Evolutionary conservation across 441 rosid genomes (phyloP).

Genomic region (Bocquillonia castaneifolia): DNA sequence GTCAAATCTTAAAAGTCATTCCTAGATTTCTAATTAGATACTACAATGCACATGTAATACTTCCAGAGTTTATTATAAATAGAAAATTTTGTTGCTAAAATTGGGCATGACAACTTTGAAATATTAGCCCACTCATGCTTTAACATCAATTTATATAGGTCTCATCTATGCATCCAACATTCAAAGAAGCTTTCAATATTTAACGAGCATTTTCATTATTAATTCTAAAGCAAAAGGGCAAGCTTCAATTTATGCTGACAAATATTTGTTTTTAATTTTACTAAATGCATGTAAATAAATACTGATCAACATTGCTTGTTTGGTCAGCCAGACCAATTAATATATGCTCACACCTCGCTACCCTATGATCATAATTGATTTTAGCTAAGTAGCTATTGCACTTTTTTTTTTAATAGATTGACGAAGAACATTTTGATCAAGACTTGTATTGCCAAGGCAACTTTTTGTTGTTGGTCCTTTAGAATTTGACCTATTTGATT

Average conservation of each 20-base stretch:
- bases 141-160: slow-evolving; percentile 13
- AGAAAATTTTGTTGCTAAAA: slow-evolving; percentile 19
- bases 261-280: not conserved
- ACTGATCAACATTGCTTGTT: slow-evolving; percentile 2
- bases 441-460: slow-evolving; percentile 1
- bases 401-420: too few relatives aligned
- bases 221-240: not conserved
- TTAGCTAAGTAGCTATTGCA: too few relatives aligned
- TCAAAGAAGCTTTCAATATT: not conserved
- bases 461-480: not conserved
- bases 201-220: too few relatives aligned
- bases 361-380: not conserved
- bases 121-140: slow-evolving; percentile 20
- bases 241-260: not conserved
- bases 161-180: not conserved
- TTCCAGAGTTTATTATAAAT: slow-evolving; percentile 5
- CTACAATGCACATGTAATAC: slow-evolving; percentile 22
- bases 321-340: slow-evolving; percentile 17
- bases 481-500: slow-evolving; percentile 1
- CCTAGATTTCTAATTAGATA: not conserved
- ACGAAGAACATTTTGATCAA: too few relatives aligned
- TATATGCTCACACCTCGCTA: not conserved
- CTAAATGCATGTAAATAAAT: slow-evolving; percentile 3
- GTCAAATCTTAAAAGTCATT: too few relatives aligned
- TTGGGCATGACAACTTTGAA: slow-evolving; percentile 21